phyloP scores from a whole-genome alignment of 2,329 filamentous ascomycete genomes.

The Didymella segeticola region DNA sequence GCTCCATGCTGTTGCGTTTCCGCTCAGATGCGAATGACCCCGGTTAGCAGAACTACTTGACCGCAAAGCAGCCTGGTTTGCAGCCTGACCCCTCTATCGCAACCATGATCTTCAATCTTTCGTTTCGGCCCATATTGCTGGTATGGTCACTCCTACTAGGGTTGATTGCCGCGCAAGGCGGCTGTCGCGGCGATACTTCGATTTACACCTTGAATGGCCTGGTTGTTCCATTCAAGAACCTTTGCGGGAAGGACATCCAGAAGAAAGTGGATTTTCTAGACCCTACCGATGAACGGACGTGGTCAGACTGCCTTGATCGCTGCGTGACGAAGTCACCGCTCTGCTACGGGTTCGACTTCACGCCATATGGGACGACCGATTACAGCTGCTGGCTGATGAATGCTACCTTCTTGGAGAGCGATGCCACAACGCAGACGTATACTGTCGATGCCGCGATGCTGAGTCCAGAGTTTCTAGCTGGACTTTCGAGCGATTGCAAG shows the following conservation, averaged over 20 bases:
- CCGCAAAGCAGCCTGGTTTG: not conserved
- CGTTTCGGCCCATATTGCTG: too few species aligned
- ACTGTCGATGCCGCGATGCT: constrained; percentile 12
- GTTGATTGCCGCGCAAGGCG: too few species aligned
- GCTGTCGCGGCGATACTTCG: not conserved
- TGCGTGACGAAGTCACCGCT: constrained; percentile 16
- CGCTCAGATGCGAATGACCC: not conserved
- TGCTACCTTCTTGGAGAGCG: constrained; percentile 1
- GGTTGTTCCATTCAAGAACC: constrained; percentile 15
- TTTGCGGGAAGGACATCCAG: constrained; percentile 18
- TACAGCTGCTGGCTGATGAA: constrained; percentile 20
- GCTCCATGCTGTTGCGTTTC: not conserved
- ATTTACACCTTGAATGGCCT: constrained; percentile 1
- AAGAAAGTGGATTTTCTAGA: constrained; percentile 15
- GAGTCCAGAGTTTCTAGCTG: not conserved
- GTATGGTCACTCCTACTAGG: not conserved
- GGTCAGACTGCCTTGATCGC: constrained; percentile 11
- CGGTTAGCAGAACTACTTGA: not conserved
- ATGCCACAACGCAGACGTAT: not conserved
- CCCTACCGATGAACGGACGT: not conserved
- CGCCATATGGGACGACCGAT: not conserved
- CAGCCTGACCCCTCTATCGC: too few species aligned
- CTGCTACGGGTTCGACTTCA: constrained; percentile 19
- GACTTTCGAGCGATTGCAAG: not conserved
- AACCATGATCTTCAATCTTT: too few species aligned